These are phyloP conservation scores for Chalciporus pseudorubinellus DNA, from an alignment of 768 basidiomycete species.

Conservation along the genomic window DNA sequence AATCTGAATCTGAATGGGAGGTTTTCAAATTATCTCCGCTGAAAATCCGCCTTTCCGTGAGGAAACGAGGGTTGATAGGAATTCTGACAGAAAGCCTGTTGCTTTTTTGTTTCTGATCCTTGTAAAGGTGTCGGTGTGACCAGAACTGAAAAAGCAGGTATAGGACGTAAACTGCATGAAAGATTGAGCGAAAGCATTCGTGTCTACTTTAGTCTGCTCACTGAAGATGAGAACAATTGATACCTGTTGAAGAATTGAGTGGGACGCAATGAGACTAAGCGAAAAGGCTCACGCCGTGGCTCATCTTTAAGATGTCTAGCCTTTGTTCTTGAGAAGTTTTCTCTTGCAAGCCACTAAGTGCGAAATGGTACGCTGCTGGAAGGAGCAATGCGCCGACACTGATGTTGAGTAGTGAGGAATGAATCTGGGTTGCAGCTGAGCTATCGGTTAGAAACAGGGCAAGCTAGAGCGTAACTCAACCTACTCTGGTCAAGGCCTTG, in stretches of 20 bases:
- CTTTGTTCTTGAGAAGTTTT: slow-evolving; percentile 34
- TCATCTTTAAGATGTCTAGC: slow-evolving; percentile 45
- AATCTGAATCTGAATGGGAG: slow-evolving; percentile 20
- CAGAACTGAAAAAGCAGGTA: slow-evolving; percentile 57
- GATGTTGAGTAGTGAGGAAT: slow-evolving; percentile 71
- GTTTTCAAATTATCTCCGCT: slow-evolving; percentile 20
- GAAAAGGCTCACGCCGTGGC: slow-evolving; percentile 43
- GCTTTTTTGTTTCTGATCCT: slow-evolving; percentile 46
- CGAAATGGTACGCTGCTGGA: slow-evolving; percentile 77
- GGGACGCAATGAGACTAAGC: neutral
- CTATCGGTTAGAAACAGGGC: slow-evolving; percentile 3
- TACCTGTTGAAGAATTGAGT: slow-evolving; percentile 31
- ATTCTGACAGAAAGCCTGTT: slow-evolving; percentile 35
- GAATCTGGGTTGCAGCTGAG: slow-evolving; percentile 61
- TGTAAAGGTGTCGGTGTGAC: slow-evolving; percentile 54
- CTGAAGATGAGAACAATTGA: slow-evolving; percentile 53
- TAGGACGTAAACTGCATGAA: slow-evolving; percentile 44
- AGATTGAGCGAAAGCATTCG: neutral
- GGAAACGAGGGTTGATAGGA: slow-evolving; percentile 28
- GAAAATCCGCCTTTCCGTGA: slow-evolving; percentile 26
- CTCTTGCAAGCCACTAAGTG: slow-evolving; percentile 30
- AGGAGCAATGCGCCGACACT: slow-evolving; percentile 79
- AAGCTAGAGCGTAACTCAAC: slow-evolving; percentile 23
- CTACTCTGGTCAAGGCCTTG: slow-evolving; percentile 75
- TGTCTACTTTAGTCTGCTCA: slow-evolving; percentile 26